Evolutionary conservation across 495 filamentous ascomycete genomes (phyloP).

Genomic region (Xanthoparmelia taractica): DNA sequence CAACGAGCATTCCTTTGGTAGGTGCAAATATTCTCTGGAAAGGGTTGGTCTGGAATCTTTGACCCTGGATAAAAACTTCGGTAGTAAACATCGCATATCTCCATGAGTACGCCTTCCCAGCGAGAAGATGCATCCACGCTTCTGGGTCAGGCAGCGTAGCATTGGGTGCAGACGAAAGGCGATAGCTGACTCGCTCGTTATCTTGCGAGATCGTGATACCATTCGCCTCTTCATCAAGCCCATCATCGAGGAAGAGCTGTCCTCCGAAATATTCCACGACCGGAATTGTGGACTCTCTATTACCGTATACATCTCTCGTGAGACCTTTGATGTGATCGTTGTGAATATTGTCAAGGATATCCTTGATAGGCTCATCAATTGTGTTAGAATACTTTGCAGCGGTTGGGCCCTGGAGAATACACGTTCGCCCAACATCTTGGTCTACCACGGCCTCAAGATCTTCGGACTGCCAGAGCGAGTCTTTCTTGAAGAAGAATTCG

Average conservation of each 20-base stretch:
- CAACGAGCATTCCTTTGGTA: constrained; percentile 75
- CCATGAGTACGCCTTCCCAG: constrained; percentile 82
- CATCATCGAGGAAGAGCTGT: constrained; percentile 48
- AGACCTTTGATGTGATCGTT: constrained; percentile 72
- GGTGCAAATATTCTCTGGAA: constrained; percentile 86
- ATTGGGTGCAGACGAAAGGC: constrained; percentile 63
- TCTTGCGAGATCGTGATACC: constrained; percentile 73
- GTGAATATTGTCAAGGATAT: constrained; percentile 87
- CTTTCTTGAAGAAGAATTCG: constrained; percentile 99
- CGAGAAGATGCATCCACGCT: constrained; percentile 79
- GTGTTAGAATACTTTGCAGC: constrained; percentile 82
- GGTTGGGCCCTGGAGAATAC: constrained; percentile 93
- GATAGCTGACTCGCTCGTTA: constrained; percentile 66
- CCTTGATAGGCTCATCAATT: constrained; percentile 86
- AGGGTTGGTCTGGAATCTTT: constrained; percentile 94
- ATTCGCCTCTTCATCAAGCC: constrained; percentile 59
- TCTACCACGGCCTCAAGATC: constrained; percentile 91
- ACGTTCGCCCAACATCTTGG: constrained; percentile 89
- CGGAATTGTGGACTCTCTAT: constrained; percentile 66
- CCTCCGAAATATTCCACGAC: constrained; percentile 93
- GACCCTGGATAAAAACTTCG: constrained; percentile 87
- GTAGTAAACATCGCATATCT: constrained; percentile 95
- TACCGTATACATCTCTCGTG: constrained; percentile 69
- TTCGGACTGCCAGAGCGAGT: constrained; percentile 99
- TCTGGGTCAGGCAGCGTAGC: constrained; percentile 67